These are phyloP conservation scores for Rhizophora mangle DNA, from an alignment of 345 rosid genomes.

Conservation along the genomic window DNA sequence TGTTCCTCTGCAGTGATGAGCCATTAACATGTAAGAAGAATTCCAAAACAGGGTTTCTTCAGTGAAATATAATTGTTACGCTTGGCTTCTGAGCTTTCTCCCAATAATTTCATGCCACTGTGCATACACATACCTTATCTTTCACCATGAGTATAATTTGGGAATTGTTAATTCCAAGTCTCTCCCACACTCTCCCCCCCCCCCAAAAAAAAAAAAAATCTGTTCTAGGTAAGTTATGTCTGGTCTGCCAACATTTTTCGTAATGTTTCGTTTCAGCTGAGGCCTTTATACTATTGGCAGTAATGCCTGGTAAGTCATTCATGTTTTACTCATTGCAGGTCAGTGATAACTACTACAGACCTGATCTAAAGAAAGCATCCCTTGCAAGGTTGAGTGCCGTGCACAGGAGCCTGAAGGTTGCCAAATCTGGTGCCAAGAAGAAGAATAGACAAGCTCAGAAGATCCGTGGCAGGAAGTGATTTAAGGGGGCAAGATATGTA, in stretches of 20 bases:
- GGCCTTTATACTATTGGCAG: not conserved
- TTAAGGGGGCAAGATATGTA: not conserved
- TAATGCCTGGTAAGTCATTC: not conserved
- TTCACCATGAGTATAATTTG: no score
- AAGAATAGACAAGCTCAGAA: slow-evolving; percentile 63
- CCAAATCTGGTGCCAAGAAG: slow-evolving; percentile 92
- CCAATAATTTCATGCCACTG: not conserved
- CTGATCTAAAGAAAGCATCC: slow-evolving; percentile 79
- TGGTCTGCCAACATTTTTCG: not conserved
- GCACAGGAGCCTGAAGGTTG: slow-evolving; percentile 68
- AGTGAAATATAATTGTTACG: slow-evolving; percentile 48
- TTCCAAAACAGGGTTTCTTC: slow-evolving; percentile 22
- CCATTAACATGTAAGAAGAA: slow-evolving; percentile 45
- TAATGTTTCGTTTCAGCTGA: not conserved
- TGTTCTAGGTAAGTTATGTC: not conserved
- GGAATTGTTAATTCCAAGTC: no score
- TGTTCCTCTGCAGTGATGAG: slow-evolving; percentile 14
- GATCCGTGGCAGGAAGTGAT: slow-evolving; percentile 31
- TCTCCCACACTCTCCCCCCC: no score
- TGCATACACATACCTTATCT: no score
- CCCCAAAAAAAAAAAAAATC: no score
- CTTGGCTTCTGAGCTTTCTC: slow-evolving; percentile 54
- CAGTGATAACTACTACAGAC: slow-evolving; percentile 76
- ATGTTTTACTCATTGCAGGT: slow-evolving; percentile 36
- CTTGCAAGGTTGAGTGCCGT: slow-evolving; percentile 78